A percentile compares a stretch with the other conserved stretches of the same genome.
phyloP scores from a whole-genome alignment of 1,284 basidiomycete species.

The Boletus austroedulis region DNA sequence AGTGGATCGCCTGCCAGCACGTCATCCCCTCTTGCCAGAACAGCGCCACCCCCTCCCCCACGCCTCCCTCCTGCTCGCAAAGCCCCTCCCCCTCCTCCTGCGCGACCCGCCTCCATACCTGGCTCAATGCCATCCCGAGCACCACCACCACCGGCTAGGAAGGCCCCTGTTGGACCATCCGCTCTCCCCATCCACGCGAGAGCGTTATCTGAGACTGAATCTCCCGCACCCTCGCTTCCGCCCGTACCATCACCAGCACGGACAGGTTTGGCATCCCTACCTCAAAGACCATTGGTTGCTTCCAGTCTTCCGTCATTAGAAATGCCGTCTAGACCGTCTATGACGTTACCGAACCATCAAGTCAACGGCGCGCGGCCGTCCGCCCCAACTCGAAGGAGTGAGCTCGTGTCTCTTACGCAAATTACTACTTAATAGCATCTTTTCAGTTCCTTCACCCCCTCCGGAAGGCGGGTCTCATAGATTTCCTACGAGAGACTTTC shows the following conservation, averaged over 20 bases:
- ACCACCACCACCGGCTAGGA: conserved; percentile 34
- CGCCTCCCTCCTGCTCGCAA: conserved; percentile 29
- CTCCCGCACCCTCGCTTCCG: conserved; percentile 37
- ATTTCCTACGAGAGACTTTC: conserved; percentile 71
- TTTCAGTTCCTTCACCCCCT: conserved; percentile 70
- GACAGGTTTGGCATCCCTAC: conserved; percentile 16
- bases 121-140: conserved; percentile 24
- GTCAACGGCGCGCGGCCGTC: conserved; percentile 33
- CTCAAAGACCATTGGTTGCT: conserved; percentile 26
- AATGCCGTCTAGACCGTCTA: conserved; percentile 11
- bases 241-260: conserved; percentile 37
- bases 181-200: conserved; percentile 42
- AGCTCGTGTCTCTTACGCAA: conserved; percentile 18
- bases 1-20: conserved; percentile 20
- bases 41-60: conserved; percentile 30
- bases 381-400: conserved; percentile 51
- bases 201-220: conserved; percentile 32
- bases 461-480: conserved; percentile 63
- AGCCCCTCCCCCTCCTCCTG: conserved; percentile 34
- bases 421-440: conserved; percentile 5
- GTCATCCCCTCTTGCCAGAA: conserved; percentile 31
- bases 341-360: conserved; percentile 6
- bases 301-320: conserved; percentile 24
- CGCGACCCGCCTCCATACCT: conserved; percentile 33
- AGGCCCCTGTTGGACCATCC: conserved; percentile 31